These are phyloP conservation scores for Hypoxylon fragiforme DNA, from an alignment of 495 filamentous ascomycete species.

Conservation along the genomic window DNA sequence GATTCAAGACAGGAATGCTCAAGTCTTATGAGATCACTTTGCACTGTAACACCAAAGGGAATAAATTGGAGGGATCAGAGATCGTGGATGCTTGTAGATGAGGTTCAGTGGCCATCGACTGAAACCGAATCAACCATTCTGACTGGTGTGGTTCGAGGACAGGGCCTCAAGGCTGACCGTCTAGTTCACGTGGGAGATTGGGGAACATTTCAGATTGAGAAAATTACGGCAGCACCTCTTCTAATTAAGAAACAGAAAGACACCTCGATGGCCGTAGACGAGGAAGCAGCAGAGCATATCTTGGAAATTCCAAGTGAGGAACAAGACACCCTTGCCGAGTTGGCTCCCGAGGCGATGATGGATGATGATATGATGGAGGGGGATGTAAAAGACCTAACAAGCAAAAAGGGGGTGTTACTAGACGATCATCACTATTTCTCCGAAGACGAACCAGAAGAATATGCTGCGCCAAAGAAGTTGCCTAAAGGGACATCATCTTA, in stretches of 20 bases:
- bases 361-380: slow-evolving; percentile 65
- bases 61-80: slow-evolving; percentile 90
- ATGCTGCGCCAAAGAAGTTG: slow-evolving; percentile 65
- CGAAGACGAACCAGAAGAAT: slow-evolving; percentile 69
- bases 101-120: slow-evolving; percentile 67
- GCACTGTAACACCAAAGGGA: slow-evolving; percentile 87
- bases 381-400: slow-evolving; percentile 46
- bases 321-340: slow-evolving; percentile 76
- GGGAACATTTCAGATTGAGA: slow-evolving; percentile 93
- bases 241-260: slow-evolving; percentile 57
- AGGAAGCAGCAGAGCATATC: slow-evolving; percentile 50
- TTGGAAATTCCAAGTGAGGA: slow-evolving; percentile 73
- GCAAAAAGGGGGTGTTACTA: slow-evolving; percentile 77
- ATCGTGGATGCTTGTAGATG: slow-evolving; percentile 91
- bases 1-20: slow-evolving; percentile 86
- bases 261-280: slow-evolving; percentile 73
- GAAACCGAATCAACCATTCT: slow-evolving; percentile 64
- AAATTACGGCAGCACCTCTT: slow-evolving; percentile 73
- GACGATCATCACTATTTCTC: slow-evolving; percentile 99
- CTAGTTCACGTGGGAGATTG: slow-evolving; percentile 90
- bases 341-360: slow-evolving; percentile 77
- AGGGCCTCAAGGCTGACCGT: slow-evolving; percentile 83
- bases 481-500: slow-evolving; percentile 92
- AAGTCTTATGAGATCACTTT: slow-evolving; percentile 86
- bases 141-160: slow-evolving; percentile 87